Evolutionary conservation across 2,329 filamentous ascomycete genomes (phyloP), one percentile per base, ranked within the genome.

Genomic region (Fusarium sp.): DNA sequence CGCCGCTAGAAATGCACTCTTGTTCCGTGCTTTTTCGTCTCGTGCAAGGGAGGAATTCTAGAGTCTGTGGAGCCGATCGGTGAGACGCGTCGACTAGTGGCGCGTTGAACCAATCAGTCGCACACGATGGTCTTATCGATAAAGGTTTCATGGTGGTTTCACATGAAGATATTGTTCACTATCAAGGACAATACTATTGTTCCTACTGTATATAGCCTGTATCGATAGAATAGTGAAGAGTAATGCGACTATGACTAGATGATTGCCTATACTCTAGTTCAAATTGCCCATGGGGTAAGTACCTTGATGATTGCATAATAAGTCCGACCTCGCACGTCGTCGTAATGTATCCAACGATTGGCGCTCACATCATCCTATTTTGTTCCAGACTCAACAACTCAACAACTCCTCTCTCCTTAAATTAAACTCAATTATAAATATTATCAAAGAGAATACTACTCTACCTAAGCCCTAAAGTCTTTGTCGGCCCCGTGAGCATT

Each of bases 371-470:
- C 22, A 25, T n/a, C 12, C 34, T 38, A n/a, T 6, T 13, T 18
- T 25, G 49, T 53, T 53, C 49, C 13, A 53, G 38, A 53, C 49
- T 53, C 32, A 12, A 20, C 11, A 41, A 52, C 34, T 18, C 34
- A 38, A 38, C 34, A 53, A 25, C 27, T 12, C 3, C 4, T 18
- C 49, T n/a, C 40, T 53, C 49, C 32, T 53, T 53, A 13, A 53
- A 18, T 22, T 29, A 27, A 53, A 41, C 25, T 16, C 49, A 43
- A 53, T 53, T 53, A 53, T 43, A 53, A 53, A 53, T 53, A 53
- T 53, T 53, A 53, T 20, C 49, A 53, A 53, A 53, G 24, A 53
- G 32, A 25, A 53, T 53, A 53, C 49, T 53, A 53, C 49, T 53
- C 49, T 53, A 53, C 27, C 25, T 7, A 53, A 53, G 49, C 49